Conservation (phyloP, 805 yeast species). For the Nakazawaea molendinolei region DNA sequence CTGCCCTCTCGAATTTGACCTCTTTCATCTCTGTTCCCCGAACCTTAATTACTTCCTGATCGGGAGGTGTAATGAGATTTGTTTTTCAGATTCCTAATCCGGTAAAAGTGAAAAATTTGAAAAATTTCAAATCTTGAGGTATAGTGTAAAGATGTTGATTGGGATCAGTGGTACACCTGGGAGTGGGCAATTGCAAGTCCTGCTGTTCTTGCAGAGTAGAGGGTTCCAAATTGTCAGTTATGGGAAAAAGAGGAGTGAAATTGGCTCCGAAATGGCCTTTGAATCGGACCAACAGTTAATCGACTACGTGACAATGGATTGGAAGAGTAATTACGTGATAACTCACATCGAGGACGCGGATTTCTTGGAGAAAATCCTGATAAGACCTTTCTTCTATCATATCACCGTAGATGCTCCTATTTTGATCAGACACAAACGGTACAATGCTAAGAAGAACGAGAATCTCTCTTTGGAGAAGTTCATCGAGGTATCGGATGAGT, state of each 20-base stretch:
- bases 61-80: not conserved
- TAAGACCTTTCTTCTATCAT: slow-evolving; percentile 82
- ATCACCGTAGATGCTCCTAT: slow-evolving; percentile 72
- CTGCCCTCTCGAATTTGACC: slow-evolving; percentile 7
- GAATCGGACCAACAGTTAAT: slow-evolving; percentile 37
- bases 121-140: not conserved
- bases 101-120: not conserved
- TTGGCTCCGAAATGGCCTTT: slow-evolving; percentile 25
- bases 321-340: slow-evolving; percentile 59
- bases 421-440: slow-evolving; percentile 35
- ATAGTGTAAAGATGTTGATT: slow-evolving; percentile 47
- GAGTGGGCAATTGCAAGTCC: slow-evolving; percentile 63
- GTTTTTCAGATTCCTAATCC: too few relatives aligned
- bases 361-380: slow-evolving; percentile 40
- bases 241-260: slow-evolving; percentile 12
- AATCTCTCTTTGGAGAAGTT: slow-evolving; percentile 22
- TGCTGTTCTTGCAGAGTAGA: slow-evolving; percentile 45
- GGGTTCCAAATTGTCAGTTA: slow-evolving; percentile 39
- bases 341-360: slow-evolving; percentile 38
- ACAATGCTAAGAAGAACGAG: slow-evolving; percentile 14
- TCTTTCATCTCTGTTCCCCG: slow-evolving; percentile 7
- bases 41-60: not conserved
- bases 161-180: slow-evolving; percentile 68
- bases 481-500: slow-evolving; percentile 24
- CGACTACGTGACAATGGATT: slow-evolving; percentile 56